Percentiles rank a stretch among this genome's conserved stretches.
These are phyloP conservation scores for Pontederia crassipes DNA, from an alignment of 176 grass and related monocot species.

Conservation along the genomic window DNA sequence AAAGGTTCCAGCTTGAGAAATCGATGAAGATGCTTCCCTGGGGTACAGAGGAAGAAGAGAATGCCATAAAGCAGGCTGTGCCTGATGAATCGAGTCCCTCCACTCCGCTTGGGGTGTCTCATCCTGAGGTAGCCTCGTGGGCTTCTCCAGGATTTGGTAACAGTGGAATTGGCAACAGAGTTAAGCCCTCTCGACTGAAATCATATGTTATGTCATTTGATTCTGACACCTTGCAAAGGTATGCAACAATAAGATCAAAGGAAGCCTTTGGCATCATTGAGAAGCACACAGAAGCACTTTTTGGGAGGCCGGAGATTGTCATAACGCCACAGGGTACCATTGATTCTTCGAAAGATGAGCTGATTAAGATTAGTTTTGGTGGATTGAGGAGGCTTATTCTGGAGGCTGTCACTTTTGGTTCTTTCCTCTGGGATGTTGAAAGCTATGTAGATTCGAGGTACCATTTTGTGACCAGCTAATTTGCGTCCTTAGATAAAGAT, in stretches of 20 bases:
- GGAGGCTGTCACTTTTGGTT: constrained; percentile 90
- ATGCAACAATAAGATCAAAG: constrained; percentile 77
- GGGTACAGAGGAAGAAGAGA: constrained; percentile 46
- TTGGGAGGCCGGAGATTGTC: constrained; percentile 88
- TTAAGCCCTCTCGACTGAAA: constrained; percentile 64
- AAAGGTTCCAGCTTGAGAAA: constrained; percentile 93
- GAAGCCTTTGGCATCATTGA: constrained; percentile 91
- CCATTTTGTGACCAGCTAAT: constrained; percentile 65
- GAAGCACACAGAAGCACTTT: constrained; percentile 85
- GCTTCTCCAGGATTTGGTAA: constrained; percentile 27
- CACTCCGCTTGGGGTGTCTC: constrained; percentile 22
- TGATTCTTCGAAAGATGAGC: constrained; percentile 90
- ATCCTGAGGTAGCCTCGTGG: constrained; percentile 53
- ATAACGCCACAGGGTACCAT: constrained; percentile 71
- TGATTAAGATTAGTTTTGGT: constrained; percentile 67
- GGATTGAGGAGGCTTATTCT: constrained; percentile 78
- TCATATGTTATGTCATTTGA: constrained; percentile 95
- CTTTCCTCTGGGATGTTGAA: constrained; percentile 92
- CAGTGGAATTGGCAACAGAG: constrained; percentile 29
- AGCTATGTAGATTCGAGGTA: constrained; percentile 87
- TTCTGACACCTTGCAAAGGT: constrained; percentile 73
- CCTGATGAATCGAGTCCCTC: constrained; percentile 32
- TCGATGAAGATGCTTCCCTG: constrained; percentile 77
- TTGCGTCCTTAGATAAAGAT: not conserved
- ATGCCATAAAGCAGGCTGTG: constrained; percentile 47